Conservation (phyloP, 257 asterid species). For the Solanum peruvianum region DNA sequence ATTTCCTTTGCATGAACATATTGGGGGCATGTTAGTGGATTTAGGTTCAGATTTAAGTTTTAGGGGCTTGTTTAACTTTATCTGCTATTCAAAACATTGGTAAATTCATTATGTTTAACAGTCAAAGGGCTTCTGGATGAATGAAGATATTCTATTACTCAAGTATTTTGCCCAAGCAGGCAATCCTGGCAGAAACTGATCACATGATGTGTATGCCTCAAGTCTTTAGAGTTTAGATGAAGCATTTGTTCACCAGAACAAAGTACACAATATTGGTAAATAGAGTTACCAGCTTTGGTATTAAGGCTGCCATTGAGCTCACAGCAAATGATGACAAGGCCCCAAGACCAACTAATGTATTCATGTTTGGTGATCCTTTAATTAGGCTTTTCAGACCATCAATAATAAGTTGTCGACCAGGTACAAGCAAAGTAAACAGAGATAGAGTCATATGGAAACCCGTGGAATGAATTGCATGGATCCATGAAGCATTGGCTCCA, state of each 20-base stretch:
- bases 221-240: neutral
- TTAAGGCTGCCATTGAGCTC: conserved; percentile 82
- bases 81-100: neutral
- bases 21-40: neutral
- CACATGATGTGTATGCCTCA: neutral
- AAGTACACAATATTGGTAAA: neutral
- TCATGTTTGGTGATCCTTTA: conserved; percentile 96
- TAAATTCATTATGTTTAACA: neutral
- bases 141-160: neutral
- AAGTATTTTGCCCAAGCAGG: neutral
- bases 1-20: neutral
- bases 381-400: conserved; percentile 88
- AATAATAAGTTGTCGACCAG: conserved; percentile 78
- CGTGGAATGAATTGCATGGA: conserved; percentile 90
- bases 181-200: neutral
- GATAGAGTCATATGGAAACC: conserved; percentile 86
- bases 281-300: conserved; percentile 82
- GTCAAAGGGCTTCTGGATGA: neutral
- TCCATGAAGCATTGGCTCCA: conserved; percentile 92
- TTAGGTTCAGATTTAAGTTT: neutral
- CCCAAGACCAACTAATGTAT: conserved; percentile 98
- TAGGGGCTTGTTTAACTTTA: neutral
- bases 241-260: neutral
- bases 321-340: conserved; percentile 96
- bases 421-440: conserved; percentile 80